Evolutionary conservation across 768 basidiomycete genomes (phyloP).

Genomic region (Tylopilus sp.): DNA sequence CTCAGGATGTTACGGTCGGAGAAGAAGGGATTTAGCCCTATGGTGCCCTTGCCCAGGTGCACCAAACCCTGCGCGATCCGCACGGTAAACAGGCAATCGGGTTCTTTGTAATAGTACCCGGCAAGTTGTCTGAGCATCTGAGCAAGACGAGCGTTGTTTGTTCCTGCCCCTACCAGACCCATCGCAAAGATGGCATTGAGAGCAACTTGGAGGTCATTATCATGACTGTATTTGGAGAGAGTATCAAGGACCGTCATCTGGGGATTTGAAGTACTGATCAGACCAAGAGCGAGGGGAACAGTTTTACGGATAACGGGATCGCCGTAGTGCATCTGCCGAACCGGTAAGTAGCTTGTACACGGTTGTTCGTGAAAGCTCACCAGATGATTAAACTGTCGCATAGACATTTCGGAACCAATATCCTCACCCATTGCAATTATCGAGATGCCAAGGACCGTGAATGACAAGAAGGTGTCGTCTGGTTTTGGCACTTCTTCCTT

Average conservation of each 20-base stretch:
- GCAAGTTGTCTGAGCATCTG: conserved; percentile 98
- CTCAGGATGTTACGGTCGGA: conserved; percentile 88
- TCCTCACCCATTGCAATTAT: conserved; percentile 98
- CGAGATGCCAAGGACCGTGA: conserved; percentile 91
- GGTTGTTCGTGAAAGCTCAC: conserved; percentile 42
- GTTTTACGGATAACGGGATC: conserved; percentile 89
- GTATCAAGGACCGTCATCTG: conserved; percentile 93
- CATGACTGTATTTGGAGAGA: conserved; percentile 97
- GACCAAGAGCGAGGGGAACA: conserved; percentile 91
- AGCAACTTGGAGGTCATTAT: conserved; percentile 95
- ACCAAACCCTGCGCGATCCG: conserved; percentile 93
- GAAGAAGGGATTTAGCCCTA: conserved; percentile 97
- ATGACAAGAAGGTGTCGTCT: conserved; percentile 84
- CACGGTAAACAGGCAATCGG: conserved; percentile 95
- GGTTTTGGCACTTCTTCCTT: conserved; percentile 50
- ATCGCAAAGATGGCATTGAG: conserved; percentile 98
- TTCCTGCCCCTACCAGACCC: conserved; percentile 97
- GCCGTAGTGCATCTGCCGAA: conserved; percentile 93
- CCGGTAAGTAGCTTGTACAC: conserved; percentile 12
- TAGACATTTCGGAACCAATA: conserved; percentile 95
- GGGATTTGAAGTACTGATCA: conserved; percentile 94
- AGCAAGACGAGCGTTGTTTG: conserved; percentile 96
- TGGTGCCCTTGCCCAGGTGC: conserved; percentile 99
- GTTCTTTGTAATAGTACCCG: conserved; percentile 97
- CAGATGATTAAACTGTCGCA: conserved; percentile 95